phyloP scores from a whole-genome alignment of 2,329 filamentous ascomycete genomes.

The Pyricularia sp. region DNA sequence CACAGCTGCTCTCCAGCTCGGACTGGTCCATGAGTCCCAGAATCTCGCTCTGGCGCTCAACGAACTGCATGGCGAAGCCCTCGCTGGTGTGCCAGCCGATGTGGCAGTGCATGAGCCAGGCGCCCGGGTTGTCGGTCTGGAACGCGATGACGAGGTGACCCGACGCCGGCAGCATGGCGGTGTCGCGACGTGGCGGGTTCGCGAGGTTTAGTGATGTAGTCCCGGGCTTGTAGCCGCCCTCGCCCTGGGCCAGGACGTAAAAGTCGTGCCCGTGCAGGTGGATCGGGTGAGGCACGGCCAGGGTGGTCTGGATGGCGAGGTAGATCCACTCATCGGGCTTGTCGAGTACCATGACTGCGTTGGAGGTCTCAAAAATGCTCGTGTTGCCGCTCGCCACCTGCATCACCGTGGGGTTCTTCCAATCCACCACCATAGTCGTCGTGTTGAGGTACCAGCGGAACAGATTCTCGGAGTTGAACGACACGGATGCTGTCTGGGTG shows the following conservation, averaged over 20 bases:
- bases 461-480: not conserved
- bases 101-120: slow-evolving; percentile 48
- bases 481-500: not conserved
- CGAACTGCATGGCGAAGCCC: slow-evolving; percentile 15
- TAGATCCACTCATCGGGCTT: slow-evolving; percentile 41
- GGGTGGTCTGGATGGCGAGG: slow-evolving; percentile 36
- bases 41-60: slow-evolving; percentile 14
- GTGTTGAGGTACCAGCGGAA: not conserved
- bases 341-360: slow-evolving; percentile 19
- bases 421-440: not conserved
- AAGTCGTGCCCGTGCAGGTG: slow-evolving; percentile 57
- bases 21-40: slow-evolving; percentile 5
- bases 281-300: slow-evolving; percentile 43
- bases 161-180: slow-evolving; percentile 26
- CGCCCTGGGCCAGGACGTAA: slow-evolving; percentile 44
- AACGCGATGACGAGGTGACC: slow-evolving; percentile 37
- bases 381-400: slow-evolving; percentile 12
- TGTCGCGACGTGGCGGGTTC: slow-evolving; percentile 44
- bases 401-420: slow-evolving; percentile 19
- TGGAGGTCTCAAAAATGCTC: slow-evolving; percentile 12
- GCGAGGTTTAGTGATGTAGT: slow-evolving; percentile 48
- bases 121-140: slow-evolving; percentile 41
- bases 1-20: slow-evolving; percentile 9
- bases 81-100: slow-evolving; percentile 20
- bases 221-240: slow-evolving; percentile 34